Evolutionary conservation across 306 rosid genomes (phyloP), one percentile per base, ranked within the genome.

Genomic region (Begonia masoniana): DNA sequence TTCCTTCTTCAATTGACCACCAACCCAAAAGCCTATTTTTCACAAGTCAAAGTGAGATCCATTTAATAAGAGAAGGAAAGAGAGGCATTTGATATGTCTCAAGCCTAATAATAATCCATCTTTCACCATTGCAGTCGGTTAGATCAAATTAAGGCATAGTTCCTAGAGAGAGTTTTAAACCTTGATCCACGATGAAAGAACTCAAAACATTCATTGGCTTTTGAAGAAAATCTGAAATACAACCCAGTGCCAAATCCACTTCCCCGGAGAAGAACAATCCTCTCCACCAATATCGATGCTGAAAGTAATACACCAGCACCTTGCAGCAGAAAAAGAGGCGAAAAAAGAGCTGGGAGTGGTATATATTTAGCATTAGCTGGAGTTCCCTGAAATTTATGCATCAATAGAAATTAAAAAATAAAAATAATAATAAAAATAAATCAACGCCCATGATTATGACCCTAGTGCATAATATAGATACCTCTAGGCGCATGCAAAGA

Each of bases 1-100:
- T 92, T 55, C 96, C 93, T 81, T 92, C 99, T 71, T 92, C 99
- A 62, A 92, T 87, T 47, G 99, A 86, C 99, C 99, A 92, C 99
- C 99, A 92, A 49, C 99, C 99, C 59, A 92, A 71, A 23, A 92
- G 78, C 78, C 99, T 92, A 77, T 54, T 56, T 5, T 60, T 46
- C 54, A 63, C 53, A 43, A 24, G 23, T 23, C 26, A 50, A 62
- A 53, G 45, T 23, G 55, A 52, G 51, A 50, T n/a, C 49, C 19
- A 45, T 45, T 45, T 45, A 11, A 43, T 9, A 43, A n/a, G 15
- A 45, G 49, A 45, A 45, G 49, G 15, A 45, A n/a, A 45, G 49
- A n/a, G 15, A 45, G 49, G 8, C 9, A 31, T 31, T 31, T 31
- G 39, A 31, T n/a, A n/a, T 31, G 3, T 31, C 4, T 31, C 9